Conservation (phyloP, 2,329 filamentous ascomycete species). For the Aureobasidium sp. region DNA sequence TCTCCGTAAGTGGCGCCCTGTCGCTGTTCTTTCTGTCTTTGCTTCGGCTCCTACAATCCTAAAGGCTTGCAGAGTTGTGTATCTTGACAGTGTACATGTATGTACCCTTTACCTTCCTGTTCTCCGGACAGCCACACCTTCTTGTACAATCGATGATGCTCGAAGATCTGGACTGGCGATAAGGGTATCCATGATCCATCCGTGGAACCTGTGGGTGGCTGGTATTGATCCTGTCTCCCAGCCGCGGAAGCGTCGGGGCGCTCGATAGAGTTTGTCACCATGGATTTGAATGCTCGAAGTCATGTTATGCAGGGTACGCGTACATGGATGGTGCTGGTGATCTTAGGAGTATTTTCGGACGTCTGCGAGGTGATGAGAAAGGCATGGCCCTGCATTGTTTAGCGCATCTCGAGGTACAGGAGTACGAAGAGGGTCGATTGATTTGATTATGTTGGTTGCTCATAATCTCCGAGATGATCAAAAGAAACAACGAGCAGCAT, state of each 20-base stretch:
- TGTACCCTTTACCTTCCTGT: neutral
- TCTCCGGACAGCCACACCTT: neutral
- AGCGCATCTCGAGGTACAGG: neutral
- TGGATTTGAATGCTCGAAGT: neutral
- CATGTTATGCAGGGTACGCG: neutral
- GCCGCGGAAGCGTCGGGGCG: neutral
- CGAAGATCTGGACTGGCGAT: neutral
- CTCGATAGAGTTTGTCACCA: neutral
- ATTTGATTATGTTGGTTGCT: neutral
- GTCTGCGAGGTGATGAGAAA: neutral
- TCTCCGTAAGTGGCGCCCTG: neutral
- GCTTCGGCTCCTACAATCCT: neutral
- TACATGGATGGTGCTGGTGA: neutral
- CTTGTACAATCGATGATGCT: neutral
- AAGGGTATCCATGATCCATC: neutral
- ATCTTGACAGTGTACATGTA: neutral
- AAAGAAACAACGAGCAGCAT: neutral
- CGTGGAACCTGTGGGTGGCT: neutral
- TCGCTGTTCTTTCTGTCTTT: neutral
- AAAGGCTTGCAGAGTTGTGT: neutral
- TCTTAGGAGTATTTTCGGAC: neutral
- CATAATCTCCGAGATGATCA: neutral
- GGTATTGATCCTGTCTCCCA: neutral
- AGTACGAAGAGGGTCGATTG: neutral
- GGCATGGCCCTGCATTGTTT: neutral